Evolutionary conservation across 2,329 filamentous ascomycete species (phyloP).

Genomic region (Penicillium sclerotiorum): DNA sequence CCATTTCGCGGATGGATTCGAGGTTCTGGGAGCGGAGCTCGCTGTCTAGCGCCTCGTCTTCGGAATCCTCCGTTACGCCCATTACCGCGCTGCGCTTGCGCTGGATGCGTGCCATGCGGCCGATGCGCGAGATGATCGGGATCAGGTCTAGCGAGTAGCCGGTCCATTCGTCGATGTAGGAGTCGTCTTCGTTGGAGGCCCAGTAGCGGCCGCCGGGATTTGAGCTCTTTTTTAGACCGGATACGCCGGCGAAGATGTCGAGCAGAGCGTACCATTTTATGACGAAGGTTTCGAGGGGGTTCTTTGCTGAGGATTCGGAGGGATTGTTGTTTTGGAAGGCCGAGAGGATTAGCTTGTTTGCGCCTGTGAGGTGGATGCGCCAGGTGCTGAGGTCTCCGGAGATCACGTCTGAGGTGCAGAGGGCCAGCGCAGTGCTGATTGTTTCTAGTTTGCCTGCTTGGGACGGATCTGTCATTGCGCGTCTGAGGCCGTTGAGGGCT

Average conservation of each 20-base stretch:
- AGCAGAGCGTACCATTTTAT: slow-evolving; percentile 9
- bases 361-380: slow-evolving; percentile 8
- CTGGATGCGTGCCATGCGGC: slow-evolving; percentile 2
- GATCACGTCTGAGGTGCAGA: slow-evolving; percentile 11
- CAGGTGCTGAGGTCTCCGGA: slow-evolving; percentile 8
- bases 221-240: slow-evolving; percentile 5
- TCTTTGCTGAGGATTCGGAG: not conserved
- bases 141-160: slow-evolving; percentile 10
- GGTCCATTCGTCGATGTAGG: slow-evolving; percentile 11
- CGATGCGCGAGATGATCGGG: slow-evolving; percentile 8
- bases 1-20: slow-evolving; percentile 2
- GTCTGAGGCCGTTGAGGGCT: slow-evolving; percentile 4
- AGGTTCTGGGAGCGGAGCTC: not conserved
- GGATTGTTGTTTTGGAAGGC: slow-evolving; percentile 2
- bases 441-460: slow-evolving; percentile 7
- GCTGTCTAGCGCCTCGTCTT: slow-evolving; percentile 2
- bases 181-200: slow-evolving; percentile 5
- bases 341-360: slow-evolving; percentile 5
- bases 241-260: slow-evolving; percentile 11
- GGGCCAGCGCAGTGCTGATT: slow-evolving; percentile 8
- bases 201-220: slow-evolving; percentile 8
- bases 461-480: slow-evolving; percentile 7
- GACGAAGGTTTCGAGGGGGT: slow-evolving; percentile 1
- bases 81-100: not conserved
- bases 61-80: slow-evolving; percentile 3